These are phyloP conservation scores for Musa itinerans DNA, from an alignment of 176 grass and related monocot species.

Conservation along the genomic window DNA sequence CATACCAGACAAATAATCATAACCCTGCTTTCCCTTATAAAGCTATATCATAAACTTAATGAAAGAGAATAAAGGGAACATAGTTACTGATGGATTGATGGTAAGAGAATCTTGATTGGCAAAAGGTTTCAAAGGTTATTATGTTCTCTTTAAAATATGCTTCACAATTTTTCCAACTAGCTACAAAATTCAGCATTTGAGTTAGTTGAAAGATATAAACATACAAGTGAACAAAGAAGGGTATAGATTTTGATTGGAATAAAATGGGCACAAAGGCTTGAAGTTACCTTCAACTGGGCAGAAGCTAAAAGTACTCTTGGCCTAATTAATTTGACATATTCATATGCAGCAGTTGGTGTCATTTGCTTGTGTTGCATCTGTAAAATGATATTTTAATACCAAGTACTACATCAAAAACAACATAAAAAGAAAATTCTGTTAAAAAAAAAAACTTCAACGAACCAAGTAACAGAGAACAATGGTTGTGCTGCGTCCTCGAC, in stretches of 20 bases:
- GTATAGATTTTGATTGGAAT: not conserved
- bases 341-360: conserved; percentile 65
- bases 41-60: too few species aligned
- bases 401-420: not conserved
- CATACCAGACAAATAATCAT: too few species aligned
- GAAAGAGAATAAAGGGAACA: too few species aligned
- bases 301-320: conserved; percentile 84
- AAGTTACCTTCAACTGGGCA: conserved; percentile 66
- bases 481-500: conserved; percentile 88
- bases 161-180: too few species aligned
- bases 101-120: too few species aligned
- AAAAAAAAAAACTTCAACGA: conserved; percentile 1
- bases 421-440: not conserved
- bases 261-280: not conserved
- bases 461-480: conserved; percentile 98
- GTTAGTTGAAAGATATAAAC: too few species aligned
- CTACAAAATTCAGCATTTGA: too few species aligned
- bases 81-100: too few species aligned
- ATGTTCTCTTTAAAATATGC: too few species aligned
- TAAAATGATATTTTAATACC: conserved; percentile 4
- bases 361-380: conserved; percentile 88
- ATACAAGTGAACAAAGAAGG: too few species aligned
- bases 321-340: conserved; percentile 63
- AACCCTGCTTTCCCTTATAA: too few species aligned
- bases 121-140: too few species aligned